Evolutionary conservation across 345 rosid genomes (phyloP), one percentile per base, ranked within the genome.

Genomic region (Psidium friedrichsthalianum): DNA sequence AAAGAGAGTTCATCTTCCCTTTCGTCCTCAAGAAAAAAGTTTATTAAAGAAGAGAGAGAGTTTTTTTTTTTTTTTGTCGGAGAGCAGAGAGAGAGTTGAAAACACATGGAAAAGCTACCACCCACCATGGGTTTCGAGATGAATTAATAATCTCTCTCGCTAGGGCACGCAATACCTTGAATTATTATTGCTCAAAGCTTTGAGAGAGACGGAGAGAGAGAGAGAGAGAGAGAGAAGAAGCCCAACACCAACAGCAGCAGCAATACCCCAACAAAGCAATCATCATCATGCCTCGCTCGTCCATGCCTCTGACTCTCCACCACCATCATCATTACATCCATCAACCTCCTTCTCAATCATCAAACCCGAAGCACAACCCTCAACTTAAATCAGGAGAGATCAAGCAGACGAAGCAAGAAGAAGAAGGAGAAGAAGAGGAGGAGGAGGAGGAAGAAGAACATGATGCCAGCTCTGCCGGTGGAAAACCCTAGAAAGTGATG

Each of bases 221-320:
- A 55, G 82, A 84, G 36, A 36, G 36, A 36, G 36, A 36, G 36
- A 36, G 36, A 53, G 27, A 54, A 12, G 69, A 86, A 56, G 54
- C 80, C 83, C 90, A 87, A 90, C 78, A 49, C 51, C 51, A 49
- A 49, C 51, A 49, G 51, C 51, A 69, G 20, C 78, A 64, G 42
- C 76, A 69, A 36, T 32, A 69, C 78, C 78, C 78, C 78, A 69
- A 69, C 78, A 89, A 89, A 87, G 85, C 90, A 88, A 90, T 90
- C 90, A 92, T 92, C 91, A 91, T 91, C 92, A 85, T 84, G 85
- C 61, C 88, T 87, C 88, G 91, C 90, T 86, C 86, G 86, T 51
- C 83, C 90, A 82, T 84, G 89, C 83, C 88, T 89, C 92, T 87
- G 88, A 87, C 90, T 83, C 83, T 85, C 82, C 84, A 58, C 90